Evolutionary conservation across 2,329 filamentous ascomycete genomes (phyloP), one percentile per base, ranked within the genome.

Genomic region (Mycosphaerella sp.): DNA sequence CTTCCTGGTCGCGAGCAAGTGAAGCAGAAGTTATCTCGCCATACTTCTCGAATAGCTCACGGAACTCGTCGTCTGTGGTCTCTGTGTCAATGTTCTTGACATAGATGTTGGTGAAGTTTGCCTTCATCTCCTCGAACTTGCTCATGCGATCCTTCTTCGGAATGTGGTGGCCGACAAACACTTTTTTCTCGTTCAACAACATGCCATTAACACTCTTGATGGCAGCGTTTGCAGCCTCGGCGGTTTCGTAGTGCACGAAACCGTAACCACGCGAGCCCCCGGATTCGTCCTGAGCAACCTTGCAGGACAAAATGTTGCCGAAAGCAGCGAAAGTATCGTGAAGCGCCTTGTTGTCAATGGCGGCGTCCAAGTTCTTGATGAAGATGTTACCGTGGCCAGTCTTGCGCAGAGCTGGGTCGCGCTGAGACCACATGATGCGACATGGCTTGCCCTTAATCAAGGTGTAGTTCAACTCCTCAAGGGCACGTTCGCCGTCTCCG

Each of bases 101-200:
- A 77, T 98, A 98, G 74, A 98, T 85, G 73, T 98, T 98, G 79
- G 93, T 98, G 81, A 94, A 98, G 81, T 98, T 98, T 73, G 93
- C 93, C 85, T 98, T 98, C 91, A 98, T 98, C 81, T 98, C 93
- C 79, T 98, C 93, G 65, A 97, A 97, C 79, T 98, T 98, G 88
- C 89, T 95, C 82, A 97, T 93, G 66, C 93, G 91, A 70, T 98
- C 93, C 82, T 97, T 97, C 86, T 97, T 97, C 72, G 93, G 90
- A 67, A 98, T 97, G 77, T 98, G 93, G 76, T 96, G 91, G 60
- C 93, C 93, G 64, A 98, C 93, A 65, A 94, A 98, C 60, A 98
- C 93, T 82, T 98, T 98, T 86, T 98, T 98, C 82, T 98, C 93
- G 77, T 98, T 98, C 70, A 98, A 76, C 71, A 98, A 79, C 93